Evolutionary conservation across 2,329 filamentous ascomycete genomes (phyloP).

Genomic region (Lecanoromycetidae sp.): DNA sequence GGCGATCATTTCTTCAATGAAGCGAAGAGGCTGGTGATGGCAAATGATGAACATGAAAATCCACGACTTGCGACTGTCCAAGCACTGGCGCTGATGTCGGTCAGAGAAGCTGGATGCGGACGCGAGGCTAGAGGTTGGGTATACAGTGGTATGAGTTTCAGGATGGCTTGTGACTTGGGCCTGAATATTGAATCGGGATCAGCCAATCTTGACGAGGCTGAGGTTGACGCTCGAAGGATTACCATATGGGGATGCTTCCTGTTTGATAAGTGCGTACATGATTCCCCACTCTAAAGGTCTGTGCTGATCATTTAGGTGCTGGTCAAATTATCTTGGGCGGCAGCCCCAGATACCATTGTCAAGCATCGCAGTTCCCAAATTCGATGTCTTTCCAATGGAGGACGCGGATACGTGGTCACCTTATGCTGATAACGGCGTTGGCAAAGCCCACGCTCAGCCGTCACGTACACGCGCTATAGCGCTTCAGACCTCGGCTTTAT

Average conservation of each 20-base stretch:
- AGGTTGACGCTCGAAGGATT: constrained; percentile 77
- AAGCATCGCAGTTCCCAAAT: constrained; percentile 73
- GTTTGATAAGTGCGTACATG: constrained; percentile 63
- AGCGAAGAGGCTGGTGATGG: constrained; percentile 76
- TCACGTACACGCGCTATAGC: constrained; percentile 71
- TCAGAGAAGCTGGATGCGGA: constrained; percentile 86
- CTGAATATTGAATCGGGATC: constrained; percentile 69
- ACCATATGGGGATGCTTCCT: constrained; percentile 97
- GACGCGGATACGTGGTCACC: constrained; percentile 78
- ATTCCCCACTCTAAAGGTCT: background rate
- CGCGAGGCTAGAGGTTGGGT: constrained; percentile 95
- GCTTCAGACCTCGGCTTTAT: constrained; percentile 68
- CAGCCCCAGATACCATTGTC: constrained; percentile 72
- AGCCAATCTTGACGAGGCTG: constrained; percentile 60
- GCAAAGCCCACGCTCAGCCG: constrained; percentile 61
- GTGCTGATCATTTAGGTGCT: constrained; percentile 45
- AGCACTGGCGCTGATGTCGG: constrained; percentile 88
- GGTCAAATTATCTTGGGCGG: constrained; percentile 92
- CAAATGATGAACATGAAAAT: constrained; percentile 87
- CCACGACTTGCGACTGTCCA: constrained; percentile 83
- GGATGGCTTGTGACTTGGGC: constrained; percentile 91
- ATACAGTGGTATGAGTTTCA: constrained; percentile 95
- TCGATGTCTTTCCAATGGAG: constrained; percentile 81
- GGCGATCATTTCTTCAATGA: constrained; percentile 95
- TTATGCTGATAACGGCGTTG: constrained; percentile 73